Evolutionary conservation across 2,329 filamentous ascomycete species (phyloP), one percentile per base, ranked within the genome.

Genomic region (Aspergillus japonicus): DNA sequence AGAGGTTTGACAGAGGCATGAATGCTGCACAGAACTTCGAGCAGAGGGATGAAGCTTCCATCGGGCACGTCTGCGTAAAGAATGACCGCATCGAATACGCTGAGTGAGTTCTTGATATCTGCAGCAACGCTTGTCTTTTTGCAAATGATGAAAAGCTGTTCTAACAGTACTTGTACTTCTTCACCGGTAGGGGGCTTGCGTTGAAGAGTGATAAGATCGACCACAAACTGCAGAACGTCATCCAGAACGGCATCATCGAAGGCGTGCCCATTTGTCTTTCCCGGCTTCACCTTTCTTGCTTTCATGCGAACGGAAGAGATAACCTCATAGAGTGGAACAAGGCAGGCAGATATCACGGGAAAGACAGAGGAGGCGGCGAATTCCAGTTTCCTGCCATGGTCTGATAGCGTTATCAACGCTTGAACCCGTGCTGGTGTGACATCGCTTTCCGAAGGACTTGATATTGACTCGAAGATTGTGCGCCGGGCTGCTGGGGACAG

Each of bases 1-100:
- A 79, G 63, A 35, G 76, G 71, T 58, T 76, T 78, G 31, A 79
- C 77, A 21, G 76, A 78, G 39, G 75, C 75, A 66, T 78, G 76
- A 26, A 79, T 79, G 60, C 75, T 78, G 68, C 76, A 79, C 39
- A 79, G 66, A 33, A 79, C 75, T 57, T 79, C 76, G 29, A 79
- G 63, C 52, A 79, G 64, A 29, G 70, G 65, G 39, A 69, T 59
- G 50, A 78, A 77, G 55, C 71, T 77, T 58, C 63, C 61, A 47
- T 77, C 69, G 3, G 77, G 77, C 2, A 79, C 69, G 61, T 75
- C 69, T n/a, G 72, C 69, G 58, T 75, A 77, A 33, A 74, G 65
- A 49, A 79, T 78, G 47, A 78, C 69, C n/a, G 76, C 73, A 59
- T 78, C 77, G 54, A 79, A 77, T 11, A 79, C 69, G 24, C 71